These are phyloP conservation scores for Aristolochia fimbriata DNA, from an alignment of 164 flowering plant genomes.

Conservation along the genomic window DNA sequence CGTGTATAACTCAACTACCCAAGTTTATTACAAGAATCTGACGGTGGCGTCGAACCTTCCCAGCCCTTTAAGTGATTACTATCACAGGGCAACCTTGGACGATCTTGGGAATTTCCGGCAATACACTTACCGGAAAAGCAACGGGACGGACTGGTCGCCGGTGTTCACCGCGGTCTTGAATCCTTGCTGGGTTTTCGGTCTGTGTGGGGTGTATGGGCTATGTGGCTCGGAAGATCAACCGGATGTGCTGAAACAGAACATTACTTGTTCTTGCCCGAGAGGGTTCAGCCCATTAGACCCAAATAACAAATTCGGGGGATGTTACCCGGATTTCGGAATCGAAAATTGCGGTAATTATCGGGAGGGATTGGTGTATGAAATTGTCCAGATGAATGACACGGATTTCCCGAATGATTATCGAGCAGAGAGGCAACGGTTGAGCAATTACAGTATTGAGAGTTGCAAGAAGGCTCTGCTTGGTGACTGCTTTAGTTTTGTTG, in stretches of 20 bases:
- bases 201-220: conserved; percentile 19
- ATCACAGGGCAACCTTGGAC: conserved; percentile 16
- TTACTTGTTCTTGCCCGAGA: conserved; percentile 13
- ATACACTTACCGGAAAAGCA: conserved; percentile 8
- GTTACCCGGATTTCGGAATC: conserved; percentile 8
- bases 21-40: neutral
- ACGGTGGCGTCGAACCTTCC: neutral
- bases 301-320: conserved; percentile 11
- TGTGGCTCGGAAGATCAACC: conserved; percentile 5
- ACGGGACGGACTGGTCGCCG: conserved; percentile 5
- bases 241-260: conserved; percentile 1
- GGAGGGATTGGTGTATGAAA: conserved; percentile 1
- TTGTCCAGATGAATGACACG: conserved; percentile 10
- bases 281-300: conserved; percentile 15
- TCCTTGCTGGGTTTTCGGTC: conserved; percentile 10
- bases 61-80: conserved; percentile 18
- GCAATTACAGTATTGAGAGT: conserved; percentile 3
- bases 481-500: conserved; percentile 19
- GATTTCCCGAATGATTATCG: conserved; percentile 4
- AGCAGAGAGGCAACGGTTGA: conserved; percentile 9
- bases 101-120: conserved; percentile 20
- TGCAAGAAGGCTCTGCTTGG: conserved; percentile 15
- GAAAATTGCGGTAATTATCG: conserved; percentile 9
- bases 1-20: neutral
- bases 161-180: conserved; percentile 13